Conservation (phyloP, 2,329 filamentous ascomycete species). For the Aspergillus quadrilineatus region DNA sequence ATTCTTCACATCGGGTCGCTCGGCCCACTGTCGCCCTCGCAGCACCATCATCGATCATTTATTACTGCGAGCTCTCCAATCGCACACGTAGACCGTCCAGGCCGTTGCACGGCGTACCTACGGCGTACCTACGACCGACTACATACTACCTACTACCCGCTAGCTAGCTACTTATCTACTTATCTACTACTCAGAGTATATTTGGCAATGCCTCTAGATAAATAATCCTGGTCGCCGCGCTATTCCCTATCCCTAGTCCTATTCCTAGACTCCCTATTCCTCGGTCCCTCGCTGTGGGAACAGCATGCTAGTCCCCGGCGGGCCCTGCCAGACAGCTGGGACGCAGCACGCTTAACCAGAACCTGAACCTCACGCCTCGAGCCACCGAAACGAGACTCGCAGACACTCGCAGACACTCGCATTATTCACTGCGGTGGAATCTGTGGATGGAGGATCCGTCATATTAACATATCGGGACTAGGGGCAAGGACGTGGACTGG, state of each 20-base stretch:
- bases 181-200: too few species aligned
- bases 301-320: background rate
- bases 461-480: conserved; percentile 45
- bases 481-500: conserved; percentile 35
- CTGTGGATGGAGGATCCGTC: conserved; percentile 39
- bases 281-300: too few species aligned
- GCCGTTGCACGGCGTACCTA: background rate
- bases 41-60: conserved; percentile 11
- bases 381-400: background rate
- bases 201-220: too few species aligned
- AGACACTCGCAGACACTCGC: background rate
- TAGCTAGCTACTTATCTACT: too few species aligned
- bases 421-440: background rate
- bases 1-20: conserved; percentile 22
- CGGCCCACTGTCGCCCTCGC: conserved; percentile 21
- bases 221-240: too few species aligned
- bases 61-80: conserved; percentile 14
- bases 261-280: too few species aligned
- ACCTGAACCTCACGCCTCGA: background rate
- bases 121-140: too few species aligned
- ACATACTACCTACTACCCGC: too few species aligned
- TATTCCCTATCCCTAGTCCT: too few species aligned
- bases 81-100: conserved; percentile 20
- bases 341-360: background rate
- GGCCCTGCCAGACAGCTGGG: conserved; percentile 8